Evolutionary conservation across 768 basidiomycete species (phyloP).

Genomic region (Trametes cubensis): DNA sequence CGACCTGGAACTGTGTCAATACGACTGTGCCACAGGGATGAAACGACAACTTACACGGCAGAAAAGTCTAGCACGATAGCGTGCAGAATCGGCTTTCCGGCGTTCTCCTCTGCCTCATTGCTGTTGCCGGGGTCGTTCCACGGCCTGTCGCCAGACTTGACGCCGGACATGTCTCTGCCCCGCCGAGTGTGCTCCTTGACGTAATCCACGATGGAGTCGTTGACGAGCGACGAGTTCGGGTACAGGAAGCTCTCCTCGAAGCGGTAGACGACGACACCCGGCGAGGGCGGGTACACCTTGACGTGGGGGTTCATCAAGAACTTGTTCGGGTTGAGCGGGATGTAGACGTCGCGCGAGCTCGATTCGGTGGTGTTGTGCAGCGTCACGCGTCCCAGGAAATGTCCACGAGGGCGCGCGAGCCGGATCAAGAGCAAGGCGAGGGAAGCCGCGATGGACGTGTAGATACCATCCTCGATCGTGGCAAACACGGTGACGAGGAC

Average conservation of each 20-base stretch:
- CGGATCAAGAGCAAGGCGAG: constrained; percentile 83
- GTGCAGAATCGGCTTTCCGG: constrained; percentile 63
- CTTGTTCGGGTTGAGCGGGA: constrained; percentile 65
- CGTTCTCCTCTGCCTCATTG: constrained; percentile 47
- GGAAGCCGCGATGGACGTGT: constrained; percentile 78
- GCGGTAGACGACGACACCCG: constrained; percentile 88
- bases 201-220: constrained; percentile 74
- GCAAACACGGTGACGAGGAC: constrained; percentile 89
- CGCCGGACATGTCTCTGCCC: constrained; percentile 68
- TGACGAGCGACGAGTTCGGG: constrained; percentile 72
- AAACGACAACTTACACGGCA: constrained; percentile 56
- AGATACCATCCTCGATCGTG: constrained; percentile 88
- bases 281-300: constrained; percentile 73
- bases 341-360: constrained; percentile 72
- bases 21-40: constrained; percentile 2
- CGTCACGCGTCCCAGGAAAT: constrained; percentile 85
- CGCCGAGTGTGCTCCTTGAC: constrained; percentile 77
- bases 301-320: constrained; percentile 70
- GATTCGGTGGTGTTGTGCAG: constrained; percentile 33
- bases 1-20: constrained; percentile 45
- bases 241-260: constrained; percentile 89
- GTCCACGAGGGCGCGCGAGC: constrained; percentile 81
- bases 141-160: constrained; percentile 70
- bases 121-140: constrained; percentile 92
- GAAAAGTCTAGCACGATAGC: constrained; percentile 92